phyloP scores from a whole-genome alignment of 306 rosid genomes.

The Carpinus viminea region DNA sequence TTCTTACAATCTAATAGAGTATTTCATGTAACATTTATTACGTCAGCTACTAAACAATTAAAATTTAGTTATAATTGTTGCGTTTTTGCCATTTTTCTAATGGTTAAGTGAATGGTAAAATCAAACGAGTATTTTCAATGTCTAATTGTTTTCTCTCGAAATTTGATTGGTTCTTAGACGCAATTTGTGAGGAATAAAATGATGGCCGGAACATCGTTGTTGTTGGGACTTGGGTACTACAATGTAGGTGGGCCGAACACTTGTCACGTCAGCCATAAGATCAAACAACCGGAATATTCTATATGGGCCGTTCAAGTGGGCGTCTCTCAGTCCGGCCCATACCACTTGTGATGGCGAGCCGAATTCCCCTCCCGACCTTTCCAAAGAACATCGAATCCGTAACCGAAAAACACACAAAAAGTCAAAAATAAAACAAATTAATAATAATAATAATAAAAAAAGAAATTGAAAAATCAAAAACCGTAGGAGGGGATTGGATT shows the following conservation, averaged over 20 bases:
- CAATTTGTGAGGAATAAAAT: neutral
- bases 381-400: neutral
- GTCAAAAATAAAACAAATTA: neutral
- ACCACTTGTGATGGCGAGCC: neutral
- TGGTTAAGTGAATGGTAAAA: neutral
- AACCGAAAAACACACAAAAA: neutral
- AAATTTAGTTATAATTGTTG: too few relatives aligned
- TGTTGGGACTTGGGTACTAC: neutral
- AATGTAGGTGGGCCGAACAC: neutral
- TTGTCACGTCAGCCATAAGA: neutral
- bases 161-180: neutral
- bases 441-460: neutral
- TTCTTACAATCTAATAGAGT: too few relatives aligned
- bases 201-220: too few relatives aligned
- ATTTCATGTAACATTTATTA: too few relatives aligned
- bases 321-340: neutral
- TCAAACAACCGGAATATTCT: neutral
- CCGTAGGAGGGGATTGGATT: neutral
- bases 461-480: neutral
- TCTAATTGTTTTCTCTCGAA: neutral
- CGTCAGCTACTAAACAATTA: too few relatives aligned
- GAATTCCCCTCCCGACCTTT: neutral
- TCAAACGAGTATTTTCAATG: too few relatives aligned
- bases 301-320: neutral
- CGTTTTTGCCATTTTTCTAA: too few relatives aligned